Evolutionary conservation across 208 protist species (phyloP).

Genomic region (Porcisia hertigi): DNA sequence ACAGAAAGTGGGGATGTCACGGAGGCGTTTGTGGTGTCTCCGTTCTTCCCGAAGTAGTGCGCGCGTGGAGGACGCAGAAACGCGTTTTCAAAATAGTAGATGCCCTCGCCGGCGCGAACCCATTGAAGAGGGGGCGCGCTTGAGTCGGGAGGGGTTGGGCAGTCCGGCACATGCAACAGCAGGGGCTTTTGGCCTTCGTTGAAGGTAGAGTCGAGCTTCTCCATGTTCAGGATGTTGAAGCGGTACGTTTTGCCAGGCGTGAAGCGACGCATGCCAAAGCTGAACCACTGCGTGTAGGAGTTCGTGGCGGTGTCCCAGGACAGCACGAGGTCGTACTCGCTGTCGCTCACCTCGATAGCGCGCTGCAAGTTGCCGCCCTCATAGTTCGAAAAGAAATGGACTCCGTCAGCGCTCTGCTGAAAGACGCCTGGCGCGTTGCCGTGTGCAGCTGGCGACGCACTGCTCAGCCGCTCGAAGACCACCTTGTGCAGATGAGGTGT

Average conservation of each 20-base stretch:
- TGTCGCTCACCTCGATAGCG: conserved; percentile 78
- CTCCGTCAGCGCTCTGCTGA: conserved; percentile 16
- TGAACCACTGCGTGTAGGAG: conserved; percentile 98
- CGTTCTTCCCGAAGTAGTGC: conserved; percentile 27
- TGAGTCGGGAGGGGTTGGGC: not conserved
- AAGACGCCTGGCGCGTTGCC: not conserved
- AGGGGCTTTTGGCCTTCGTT: conserved; percentile 95
- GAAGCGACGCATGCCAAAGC: conserved; percentile 86
- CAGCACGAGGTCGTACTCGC: conserved; percentile 96
- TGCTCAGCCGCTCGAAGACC: conserved; percentile 25
- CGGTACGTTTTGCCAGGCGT: conserved; percentile 75
- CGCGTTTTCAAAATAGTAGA: conserved; percentile 86
- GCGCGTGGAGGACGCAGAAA: conserved; percentile 59
- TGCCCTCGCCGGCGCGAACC: conserved; percentile 64
- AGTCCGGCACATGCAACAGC: conserved; percentile 74
- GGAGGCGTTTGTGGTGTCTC: conserved; percentile 5
- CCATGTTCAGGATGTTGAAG: conserved; percentile 98
- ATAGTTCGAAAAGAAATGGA: conserved; percentile 93
- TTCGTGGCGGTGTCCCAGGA: conserved; percentile 93
- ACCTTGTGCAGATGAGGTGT: conserved; percentile 33
- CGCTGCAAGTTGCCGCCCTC: conserved; percentile 95
- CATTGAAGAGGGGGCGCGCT: conserved; percentile 29
- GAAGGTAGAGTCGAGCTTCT: conserved; percentile 94
- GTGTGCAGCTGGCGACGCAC: not conserved
- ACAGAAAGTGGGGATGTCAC: not conserved